phyloP scores from a whole-genome alignment of 106 monocot species.

The Apostasia shenzhenica region DNA sequence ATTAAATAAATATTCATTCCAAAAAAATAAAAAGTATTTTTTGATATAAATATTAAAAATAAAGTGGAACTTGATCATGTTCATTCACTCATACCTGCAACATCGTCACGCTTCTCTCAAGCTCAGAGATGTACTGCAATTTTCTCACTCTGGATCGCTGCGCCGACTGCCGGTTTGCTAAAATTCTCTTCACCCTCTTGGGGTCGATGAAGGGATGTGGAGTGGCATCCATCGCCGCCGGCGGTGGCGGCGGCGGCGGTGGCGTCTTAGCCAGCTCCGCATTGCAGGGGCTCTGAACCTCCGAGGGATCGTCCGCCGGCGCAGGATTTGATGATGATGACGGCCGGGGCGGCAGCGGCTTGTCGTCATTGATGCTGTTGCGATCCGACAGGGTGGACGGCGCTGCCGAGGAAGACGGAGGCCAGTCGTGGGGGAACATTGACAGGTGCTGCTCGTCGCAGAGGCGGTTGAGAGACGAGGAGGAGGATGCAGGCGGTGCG shows the following conservation, averaged over 20 bases:
- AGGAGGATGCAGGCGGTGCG: slow-evolving; percentile 67
- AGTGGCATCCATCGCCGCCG: background rate
- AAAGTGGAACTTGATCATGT: background rate
- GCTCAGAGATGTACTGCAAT: slow-evolving; percentile 80
- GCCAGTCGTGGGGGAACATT: slow-evolving; percentile 66
- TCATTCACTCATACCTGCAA: slow-evolving; percentile 36
- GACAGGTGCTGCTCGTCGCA: slow-evolving; percentile 88
- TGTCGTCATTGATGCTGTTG: slow-evolving; percentile 43
- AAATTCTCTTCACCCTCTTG: slow-evolving; percentile 26
- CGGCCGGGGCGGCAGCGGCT: slow-evolving; percentile 4
- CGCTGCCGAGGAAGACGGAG: background rate
- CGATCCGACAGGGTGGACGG: slow-evolving; percentile 31
- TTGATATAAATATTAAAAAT: background rate
- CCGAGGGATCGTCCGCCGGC: slow-evolving; percentile 22
- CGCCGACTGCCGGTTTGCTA: slow-evolving; percentile 81
- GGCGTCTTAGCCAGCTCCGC: background rate
- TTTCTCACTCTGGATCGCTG: slow-evolving; percentile 76
- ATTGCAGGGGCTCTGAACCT: slow-evolving; percentile 43
- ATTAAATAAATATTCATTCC: background rate
- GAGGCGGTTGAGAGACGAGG: slow-evolving; percentile 56
- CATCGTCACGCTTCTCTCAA: slow-evolving; percentile 61
- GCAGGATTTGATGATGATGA: background rate
- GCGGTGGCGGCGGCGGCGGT: background rate
- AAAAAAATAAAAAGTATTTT: background rate
- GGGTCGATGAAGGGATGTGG: slow-evolving; percentile 17